phyloP scores from a whole-genome alignment of 768 basidiomycete genomes.

The Gautieria morchelliformis region DNA sequence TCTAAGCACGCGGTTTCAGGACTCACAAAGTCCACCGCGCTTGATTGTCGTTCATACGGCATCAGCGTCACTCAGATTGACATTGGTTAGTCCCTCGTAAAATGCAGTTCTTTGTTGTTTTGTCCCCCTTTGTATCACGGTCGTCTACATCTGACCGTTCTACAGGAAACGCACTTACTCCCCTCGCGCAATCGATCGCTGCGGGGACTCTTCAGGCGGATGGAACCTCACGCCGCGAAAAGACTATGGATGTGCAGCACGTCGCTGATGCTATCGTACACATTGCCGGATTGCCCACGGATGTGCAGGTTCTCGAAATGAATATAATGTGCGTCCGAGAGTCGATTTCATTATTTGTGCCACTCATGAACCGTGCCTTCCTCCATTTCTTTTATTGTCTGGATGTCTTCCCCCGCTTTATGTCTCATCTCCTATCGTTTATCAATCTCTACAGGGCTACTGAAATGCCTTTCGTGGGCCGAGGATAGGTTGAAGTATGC shows the following conservation, averaged over 20 bases:
- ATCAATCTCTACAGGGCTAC: conserved; percentile 29
- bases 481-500: conserved; percentile 24
- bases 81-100: conserved; percentile 39
- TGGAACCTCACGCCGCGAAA: conserved; percentile 44
- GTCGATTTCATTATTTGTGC: neutral
- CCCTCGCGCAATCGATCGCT: conserved; percentile 38
- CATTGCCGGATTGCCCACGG: conserved; percentile 56
- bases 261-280: conserved; percentile 66
- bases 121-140: neutral
- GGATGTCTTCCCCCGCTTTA: neutral
- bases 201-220: conserved; percentile 59
- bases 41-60: conserved; percentile 65
- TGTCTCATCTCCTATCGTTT: neutral
- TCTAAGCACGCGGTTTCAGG: conserved; percentile 78
- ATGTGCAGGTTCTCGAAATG: conserved; percentile 61
- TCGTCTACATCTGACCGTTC: neutral
- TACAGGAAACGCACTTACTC: conserved; percentile 62
- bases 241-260: conserved; percentile 60
- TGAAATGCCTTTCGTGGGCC: conserved; percentile 36
- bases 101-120: neutral
- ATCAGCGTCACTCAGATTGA: conserved; percentile 80
- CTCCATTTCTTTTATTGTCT: neutral
- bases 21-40: conserved; percentile 62
- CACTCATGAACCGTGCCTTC: neutral
- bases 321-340: conserved; percentile 60